Percentiles rank a stretch among this genome's conserved stretches.
These are phyloP conservation scores for Suzukiozyma palmioleophila DNA, from an alignment of 1,139 yeast species.

Conservation along the genomic window DNA sequence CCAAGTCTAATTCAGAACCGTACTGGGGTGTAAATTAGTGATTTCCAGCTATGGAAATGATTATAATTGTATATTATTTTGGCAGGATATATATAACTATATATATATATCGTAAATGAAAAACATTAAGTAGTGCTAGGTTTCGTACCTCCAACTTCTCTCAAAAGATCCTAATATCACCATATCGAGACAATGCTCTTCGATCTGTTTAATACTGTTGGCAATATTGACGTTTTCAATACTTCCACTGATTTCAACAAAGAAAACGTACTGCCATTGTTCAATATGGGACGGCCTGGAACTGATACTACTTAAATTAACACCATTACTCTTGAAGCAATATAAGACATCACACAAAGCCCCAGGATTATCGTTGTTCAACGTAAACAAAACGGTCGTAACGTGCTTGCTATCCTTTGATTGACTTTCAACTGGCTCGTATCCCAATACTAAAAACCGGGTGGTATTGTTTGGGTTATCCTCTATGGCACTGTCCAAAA, in stretches of 20 bases:
- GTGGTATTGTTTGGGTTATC: slow-evolving; percentile 77
- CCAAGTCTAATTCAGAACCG: slow-evolving; percentile 7
- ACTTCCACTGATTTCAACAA: slow-evolving; percentile 56
- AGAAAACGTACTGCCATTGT: slow-evolving; percentile 85
- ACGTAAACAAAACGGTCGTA: slow-evolving; percentile 62
- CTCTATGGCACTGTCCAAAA: slow-evolving; percentile 56
- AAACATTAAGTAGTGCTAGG: slow-evolving; percentile 2
- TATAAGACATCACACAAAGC: slow-evolving; percentile 65
- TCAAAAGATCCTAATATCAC: slow-evolving; percentile 37
- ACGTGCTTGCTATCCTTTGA: slow-evolving; percentile 16
- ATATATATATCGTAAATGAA: neutral
- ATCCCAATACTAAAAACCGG: slow-evolving; percentile 67
- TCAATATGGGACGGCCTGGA: slow-evolving; percentile 63
- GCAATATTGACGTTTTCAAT: slow-evolving; percentile 15
- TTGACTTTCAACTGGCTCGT: slow-evolving; percentile 11
- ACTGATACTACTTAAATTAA: slow-evolving; percentile 67
- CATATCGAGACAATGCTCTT: slow-evolving; percentile 24
- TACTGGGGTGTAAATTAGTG: too few species aligned
- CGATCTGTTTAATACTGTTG: slow-evolving; percentile 16
- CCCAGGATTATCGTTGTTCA: slow-evolving; percentile 69
- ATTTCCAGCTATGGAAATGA: neutral
- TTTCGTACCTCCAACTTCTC: slow-evolving; percentile 25
- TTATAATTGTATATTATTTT: neutral
- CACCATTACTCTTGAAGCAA: slow-evolving; percentile 50
- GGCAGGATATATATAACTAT: neutral